A percentile compares a stretch with the other conserved stretches of the same genome.
Evolutionary conservation across 2,329 filamentous ascomycete species (phyloP).

Genomic region (Neonectria punicea): DNA sequence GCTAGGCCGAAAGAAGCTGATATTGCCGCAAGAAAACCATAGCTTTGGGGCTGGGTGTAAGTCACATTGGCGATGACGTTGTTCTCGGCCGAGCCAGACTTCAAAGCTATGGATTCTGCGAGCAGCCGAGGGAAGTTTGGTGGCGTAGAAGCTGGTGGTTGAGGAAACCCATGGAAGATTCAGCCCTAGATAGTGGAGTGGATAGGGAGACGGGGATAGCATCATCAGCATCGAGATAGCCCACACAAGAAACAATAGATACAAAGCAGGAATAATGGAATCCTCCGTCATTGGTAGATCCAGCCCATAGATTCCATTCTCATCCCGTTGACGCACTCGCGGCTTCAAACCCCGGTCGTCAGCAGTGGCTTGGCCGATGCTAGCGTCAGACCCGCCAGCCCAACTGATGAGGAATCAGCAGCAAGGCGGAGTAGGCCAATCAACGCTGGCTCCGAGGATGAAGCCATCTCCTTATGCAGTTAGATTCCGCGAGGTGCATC

Average conservation of each 20-base stretch:
- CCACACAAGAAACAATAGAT: too few relatives aligned
- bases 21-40: background rate
- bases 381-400: background rate
- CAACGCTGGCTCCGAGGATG: background rate
- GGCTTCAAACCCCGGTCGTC: background rate
- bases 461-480: background rate
- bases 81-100: background rate
- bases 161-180: background rate
- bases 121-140: background rate
- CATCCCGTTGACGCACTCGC: background rate
- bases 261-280: background rate
- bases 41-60: background rate
- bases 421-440: background rate
- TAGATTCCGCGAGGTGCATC: slow-evolving; percentile 10
- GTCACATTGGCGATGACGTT: background rate
- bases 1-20: background rate
- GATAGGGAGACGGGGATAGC: background rate
- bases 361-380: background rate
- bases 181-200: background rate
- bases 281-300: background rate
- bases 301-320: background rate
- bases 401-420: background rate
- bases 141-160: background rate
- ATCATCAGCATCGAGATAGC: too few relatives aligned
- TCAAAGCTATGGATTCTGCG: background rate